Evolutionary conservation across 176 grass and related monocot genomes (phyloP).

Genomic region (Phyllostachys edulis): DNA sequence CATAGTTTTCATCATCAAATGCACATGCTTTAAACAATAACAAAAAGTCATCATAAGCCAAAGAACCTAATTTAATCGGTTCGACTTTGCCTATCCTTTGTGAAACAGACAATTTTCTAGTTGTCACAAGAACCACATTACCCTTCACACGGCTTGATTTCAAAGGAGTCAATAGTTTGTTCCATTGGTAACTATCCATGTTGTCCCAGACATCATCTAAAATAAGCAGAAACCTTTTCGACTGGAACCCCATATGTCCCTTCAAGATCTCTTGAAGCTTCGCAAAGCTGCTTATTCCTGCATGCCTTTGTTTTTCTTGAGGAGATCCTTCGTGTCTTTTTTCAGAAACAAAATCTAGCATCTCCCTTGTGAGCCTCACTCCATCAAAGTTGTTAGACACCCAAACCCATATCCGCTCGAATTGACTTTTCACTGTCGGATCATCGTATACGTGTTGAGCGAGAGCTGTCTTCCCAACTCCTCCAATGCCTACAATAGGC

Average conservation of each 20-base stretch:
- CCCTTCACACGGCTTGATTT: neutral
- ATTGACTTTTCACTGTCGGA: neutral
- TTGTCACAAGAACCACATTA: conserved; percentile 25
- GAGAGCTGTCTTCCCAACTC: conserved; percentile 34
- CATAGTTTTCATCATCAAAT: conserved; percentile 36
- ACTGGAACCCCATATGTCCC: neutral
- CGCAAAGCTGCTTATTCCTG: neutral
- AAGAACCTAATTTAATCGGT: neutral
- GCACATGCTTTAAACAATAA: conserved; percentile 23
- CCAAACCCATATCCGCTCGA: conserved; percentile 31
- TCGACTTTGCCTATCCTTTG: conserved; percentile 3
- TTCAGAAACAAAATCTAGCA: conserved; percentile 4
- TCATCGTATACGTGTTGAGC: conserved; percentile 15
- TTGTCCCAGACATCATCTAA: conserved; percentile 42
- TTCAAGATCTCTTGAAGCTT: conserved; percentile 9
- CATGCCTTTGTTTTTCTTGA: neutral
- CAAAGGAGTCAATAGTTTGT: neutral
- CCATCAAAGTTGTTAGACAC: neutral
- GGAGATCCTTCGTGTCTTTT: neutral
- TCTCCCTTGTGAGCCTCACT: conserved; percentile 16
- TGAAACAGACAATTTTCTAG: conserved; percentile 23
- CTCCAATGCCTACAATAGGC: conserved; percentile 29
- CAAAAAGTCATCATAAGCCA: neutral
- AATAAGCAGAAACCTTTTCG: conserved; percentile 2
- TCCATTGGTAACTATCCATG: neutral